These are phyloP conservation scores for Microascus cirrosus DNA, from an alignment of 2,329 filamentous ascomycete species.

Conservation along the genomic window DNA sequence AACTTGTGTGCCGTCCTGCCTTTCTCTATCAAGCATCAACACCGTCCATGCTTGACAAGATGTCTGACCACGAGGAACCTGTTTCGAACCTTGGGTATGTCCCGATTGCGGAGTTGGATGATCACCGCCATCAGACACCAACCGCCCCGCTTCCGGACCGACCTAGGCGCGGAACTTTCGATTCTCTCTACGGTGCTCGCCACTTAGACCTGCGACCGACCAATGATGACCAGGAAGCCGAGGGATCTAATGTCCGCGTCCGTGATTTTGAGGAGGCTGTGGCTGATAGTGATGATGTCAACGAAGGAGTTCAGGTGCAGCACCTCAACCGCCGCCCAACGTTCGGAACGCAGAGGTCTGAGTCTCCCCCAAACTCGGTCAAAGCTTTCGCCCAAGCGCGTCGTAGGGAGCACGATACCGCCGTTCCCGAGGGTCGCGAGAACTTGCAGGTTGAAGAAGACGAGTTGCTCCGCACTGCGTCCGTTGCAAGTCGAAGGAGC, in stretches of 20 bases:
- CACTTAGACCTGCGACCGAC: constrained; percentile 23
- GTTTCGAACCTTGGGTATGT: constrained; percentile 54
- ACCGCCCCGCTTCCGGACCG: constrained; percentile 50
- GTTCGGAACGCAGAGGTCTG: constrained; percentile 51
- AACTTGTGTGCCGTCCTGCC: background rate
- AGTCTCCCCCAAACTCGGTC: constrained; percentile 90
- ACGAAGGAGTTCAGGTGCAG: constrained; percentile 27
- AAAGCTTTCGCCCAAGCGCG: constrained; percentile 92
- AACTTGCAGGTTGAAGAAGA: constrained; percentile 23
- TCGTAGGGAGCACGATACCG: constrained; percentile 66
- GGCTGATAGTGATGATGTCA: constrained; percentile 58
- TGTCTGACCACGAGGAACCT: constrained; percentile 58
- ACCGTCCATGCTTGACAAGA: constrained; percentile 24
- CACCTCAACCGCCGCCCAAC: constrained; percentile 42
- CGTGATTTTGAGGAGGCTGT: constrained; percentile 84
- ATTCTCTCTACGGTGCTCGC: constrained; percentile 51
- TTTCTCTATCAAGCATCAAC: background rate
- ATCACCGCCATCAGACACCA: constrained; percentile 63
- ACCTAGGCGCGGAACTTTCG: constrained; percentile 60
- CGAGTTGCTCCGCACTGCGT: constrained; percentile 59
- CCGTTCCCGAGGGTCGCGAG: constrained; percentile 34
- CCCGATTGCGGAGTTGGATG: constrained; percentile 72
- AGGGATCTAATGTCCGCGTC: constrained; percentile 32
- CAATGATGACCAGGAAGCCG: constrained; percentile 13
- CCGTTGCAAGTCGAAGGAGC: constrained; percentile 54